Evolutionary conservation across 208 protist genomes (phyloP).

Genomic region (Trypanosoma vivax): DNA sequence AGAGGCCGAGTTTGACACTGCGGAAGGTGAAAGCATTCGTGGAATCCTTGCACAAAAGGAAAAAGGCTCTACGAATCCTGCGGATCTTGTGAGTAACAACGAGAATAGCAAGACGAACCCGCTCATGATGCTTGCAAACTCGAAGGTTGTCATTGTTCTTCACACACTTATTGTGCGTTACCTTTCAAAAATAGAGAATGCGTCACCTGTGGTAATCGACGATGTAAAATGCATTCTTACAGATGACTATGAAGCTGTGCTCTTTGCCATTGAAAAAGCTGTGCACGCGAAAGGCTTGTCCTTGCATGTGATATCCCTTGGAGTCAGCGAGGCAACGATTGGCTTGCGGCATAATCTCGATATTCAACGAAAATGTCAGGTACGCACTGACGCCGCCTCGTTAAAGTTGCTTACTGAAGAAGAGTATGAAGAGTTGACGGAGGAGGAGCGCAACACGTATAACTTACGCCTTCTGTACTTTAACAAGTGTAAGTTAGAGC

Average conservation of each 20-base stretch:
- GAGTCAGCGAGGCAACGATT: slow-evolving; percentile 50
- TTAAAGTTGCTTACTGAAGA: slow-evolving; percentile 56
- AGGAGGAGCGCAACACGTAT: slow-evolving; percentile 51
- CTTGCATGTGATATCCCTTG: slow-evolving; percentile 55
- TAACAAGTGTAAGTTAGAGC: slow-evolving; percentile 67
- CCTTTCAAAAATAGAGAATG: not conserved
- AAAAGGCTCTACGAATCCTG: not conserved
- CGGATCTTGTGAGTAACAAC: not conserved
- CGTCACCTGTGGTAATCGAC: slow-evolving; percentile 56
- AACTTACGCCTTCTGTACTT: slow-evolving; percentile 69
- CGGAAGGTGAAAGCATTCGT: slow-evolving; percentile 61
- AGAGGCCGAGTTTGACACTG: slow-evolving; percentile 66
- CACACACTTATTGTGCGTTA: slow-evolving; percentile 16
- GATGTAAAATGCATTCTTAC: slow-evolving; percentile 53
- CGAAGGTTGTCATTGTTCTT: slow-evolving; percentile 15
- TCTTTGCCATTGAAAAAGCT: slow-evolving; percentile 36
- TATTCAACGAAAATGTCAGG: slow-evolving; percentile 28
- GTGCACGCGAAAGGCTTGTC: slow-evolving; percentile 22
- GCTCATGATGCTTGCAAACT: not conserved
- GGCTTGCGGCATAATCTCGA: slow-evolving; percentile 40
- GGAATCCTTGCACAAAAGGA: slow-evolving; percentile 31
- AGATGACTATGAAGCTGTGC: slow-evolving; percentile 36
- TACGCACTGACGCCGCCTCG: slow-evolving; percentile 25
- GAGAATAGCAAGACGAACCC: not conserved
- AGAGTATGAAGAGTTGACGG: slow-evolving; percentile 54